Conservation (phyloP, 345 rosid species). For the Eucalyptus urophylla region DNA sequence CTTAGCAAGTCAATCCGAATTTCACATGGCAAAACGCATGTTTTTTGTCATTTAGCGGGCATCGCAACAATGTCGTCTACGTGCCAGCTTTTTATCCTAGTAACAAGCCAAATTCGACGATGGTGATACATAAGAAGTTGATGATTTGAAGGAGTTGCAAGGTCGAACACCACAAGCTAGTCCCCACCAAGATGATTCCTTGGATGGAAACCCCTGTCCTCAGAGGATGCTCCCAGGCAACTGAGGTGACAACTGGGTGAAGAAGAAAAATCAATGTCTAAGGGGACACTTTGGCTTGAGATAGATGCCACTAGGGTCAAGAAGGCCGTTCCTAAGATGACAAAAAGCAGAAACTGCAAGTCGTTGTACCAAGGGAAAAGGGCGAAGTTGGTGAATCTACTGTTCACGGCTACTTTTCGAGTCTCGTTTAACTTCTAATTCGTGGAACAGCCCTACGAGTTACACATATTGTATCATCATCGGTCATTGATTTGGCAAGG, state of each 20-base stretch:
- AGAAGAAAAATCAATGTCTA: neutral
- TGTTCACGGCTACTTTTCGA: fast-evolving
- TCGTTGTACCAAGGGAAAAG: neutral
- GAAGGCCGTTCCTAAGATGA: neutral
- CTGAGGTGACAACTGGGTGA: neutral
- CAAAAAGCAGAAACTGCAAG: neutral
- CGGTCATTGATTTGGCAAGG: neutral
- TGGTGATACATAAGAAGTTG: neutral
- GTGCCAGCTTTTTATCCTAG: neutral
- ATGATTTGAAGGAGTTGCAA: neutral
- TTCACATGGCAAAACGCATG: neutral
- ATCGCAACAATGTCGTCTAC: neutral
- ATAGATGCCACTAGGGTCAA: neutral
- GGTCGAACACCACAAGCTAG: neutral
- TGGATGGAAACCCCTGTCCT: neutral
- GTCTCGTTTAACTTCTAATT: neutral
- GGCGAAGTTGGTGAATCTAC: neutral
- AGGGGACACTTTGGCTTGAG: neutral
- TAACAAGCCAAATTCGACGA: neutral
- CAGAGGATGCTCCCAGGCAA: neutral
- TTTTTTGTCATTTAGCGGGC: neutral
- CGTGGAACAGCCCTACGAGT: neutral
- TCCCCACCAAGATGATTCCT: neutral
- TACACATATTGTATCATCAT: neutral
- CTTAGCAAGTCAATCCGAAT: neutral